These are phyloP conservation scores for Starmerella roubikii DNA, from an alignment of 805 yeast species.

Conservation along the genomic window DNA sequence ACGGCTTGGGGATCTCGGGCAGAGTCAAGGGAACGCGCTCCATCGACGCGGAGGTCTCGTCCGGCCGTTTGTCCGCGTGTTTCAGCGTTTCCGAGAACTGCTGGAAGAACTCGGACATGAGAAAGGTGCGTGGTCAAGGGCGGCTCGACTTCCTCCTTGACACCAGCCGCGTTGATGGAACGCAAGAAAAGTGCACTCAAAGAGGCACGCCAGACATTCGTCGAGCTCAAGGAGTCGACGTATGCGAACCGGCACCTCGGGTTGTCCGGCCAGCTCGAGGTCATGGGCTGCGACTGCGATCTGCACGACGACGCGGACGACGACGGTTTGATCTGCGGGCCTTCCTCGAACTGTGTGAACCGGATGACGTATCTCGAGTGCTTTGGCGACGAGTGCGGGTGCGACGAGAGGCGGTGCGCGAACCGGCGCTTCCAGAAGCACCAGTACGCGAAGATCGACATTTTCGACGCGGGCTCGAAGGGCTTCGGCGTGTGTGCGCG, in stretches of 20 bases:
- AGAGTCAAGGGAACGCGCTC: constrained; percentile 3
- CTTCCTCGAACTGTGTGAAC: constrained; percentile 80
- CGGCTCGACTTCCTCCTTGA: no score
- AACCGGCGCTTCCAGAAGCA: constrained; percentile 78
- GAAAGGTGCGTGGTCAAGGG: no score
- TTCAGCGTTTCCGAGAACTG: constrained; percentile 8
- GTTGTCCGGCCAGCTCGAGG: constrained; percentile 58
- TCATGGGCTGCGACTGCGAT: constrained; percentile 81
- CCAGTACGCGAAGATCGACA: constrained; percentile 62
- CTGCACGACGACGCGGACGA: neutral
- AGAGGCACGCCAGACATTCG: constrained; percentile 54
- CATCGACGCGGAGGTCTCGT: constrained; percentile 10
- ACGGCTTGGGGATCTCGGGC: constrained; percentile 9
- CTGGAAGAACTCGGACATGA: neutral
- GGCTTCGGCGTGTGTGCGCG: constrained; percentile 84
- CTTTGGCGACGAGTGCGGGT: constrained; percentile 50
- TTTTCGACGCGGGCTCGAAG: constrained; percentile 69
- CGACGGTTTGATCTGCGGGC: constrained; percentile 59
- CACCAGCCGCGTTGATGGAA: no score
- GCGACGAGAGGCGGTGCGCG: constrained; percentile 41
- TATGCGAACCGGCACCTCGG: constrained; percentile 55
- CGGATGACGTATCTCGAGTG: constrained; percentile 88
- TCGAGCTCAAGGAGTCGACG: constrained; percentile 41
- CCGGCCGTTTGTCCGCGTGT: constrained; percentile 10
- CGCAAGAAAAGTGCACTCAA: constrained; percentile 22